Base-by-base conservation (phyloP, 106 monocot genomes). In the Dendrobium chrysotoxum region DNA sequence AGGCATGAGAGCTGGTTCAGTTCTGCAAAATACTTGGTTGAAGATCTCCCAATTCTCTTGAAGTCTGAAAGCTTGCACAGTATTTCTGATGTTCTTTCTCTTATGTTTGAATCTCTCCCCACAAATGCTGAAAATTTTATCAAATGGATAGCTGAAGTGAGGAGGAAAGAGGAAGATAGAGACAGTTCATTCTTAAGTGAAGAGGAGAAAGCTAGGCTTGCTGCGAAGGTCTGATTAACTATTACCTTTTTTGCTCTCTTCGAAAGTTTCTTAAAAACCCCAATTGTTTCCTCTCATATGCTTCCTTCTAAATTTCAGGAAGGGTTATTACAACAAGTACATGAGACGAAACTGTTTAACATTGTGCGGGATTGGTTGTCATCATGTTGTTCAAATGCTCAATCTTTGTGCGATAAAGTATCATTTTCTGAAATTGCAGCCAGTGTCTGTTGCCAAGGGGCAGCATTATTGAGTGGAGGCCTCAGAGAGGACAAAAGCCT, bases 91-190 rank as follows among this genome's bases (percentile, higher is more conserved):
- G 86, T 90, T 44, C 67, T 99, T 18, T 91, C 84, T 15, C 77
- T 84, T 68, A 79, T 95, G 75, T 86, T 99, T 30, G 75, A 76
- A 72, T 83, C 83, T 80, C 82, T 99, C 44, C 95, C 93, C 75
- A 64, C 87, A 10, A 82, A 83, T 87, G 95, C 90, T 81, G 91
- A 85, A 61, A 88, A 95, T 84, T 99, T 99, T 70, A 85, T 99
- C 79, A 93, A 93, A 81, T 99, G 95, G 95, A 80, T 99, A 78
- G 92, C 87, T 16, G 99, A 99, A 90, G 91, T 95, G 46, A 86
- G 88, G 84, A 85, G 85, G 66, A 78, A 65, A 80, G 93, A 95
- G 80, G 92, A 94, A 80, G 86, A 82, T 75, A 86, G 46, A 80
- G 85, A 80, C 73, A 83, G 40, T 23, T 80, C 84, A 45, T 82